A percentile compares a stretch with the other conserved stretches of the same genome.
Conservation (phyloP, 768 basidiomycete genomes). For the Trametes elegans region DNA sequence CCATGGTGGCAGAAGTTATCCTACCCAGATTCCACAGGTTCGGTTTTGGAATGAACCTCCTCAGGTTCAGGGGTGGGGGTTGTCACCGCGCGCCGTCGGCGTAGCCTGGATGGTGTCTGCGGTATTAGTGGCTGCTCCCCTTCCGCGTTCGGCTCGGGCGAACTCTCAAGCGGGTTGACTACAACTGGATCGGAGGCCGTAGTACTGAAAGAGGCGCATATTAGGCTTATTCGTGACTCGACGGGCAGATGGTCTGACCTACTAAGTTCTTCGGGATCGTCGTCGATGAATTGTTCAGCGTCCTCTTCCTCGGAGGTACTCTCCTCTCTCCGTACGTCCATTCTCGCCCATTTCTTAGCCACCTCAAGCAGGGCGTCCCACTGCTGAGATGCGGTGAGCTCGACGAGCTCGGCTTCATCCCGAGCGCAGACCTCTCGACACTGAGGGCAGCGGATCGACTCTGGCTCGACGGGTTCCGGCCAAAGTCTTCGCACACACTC, state of each 20-base stretch:
- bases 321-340: slow-evolving; percentile 36
- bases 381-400: slow-evolving; percentile 39
- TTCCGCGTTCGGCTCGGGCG: slow-evolving; percentile 8
- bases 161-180: slow-evolving; percentile 5
- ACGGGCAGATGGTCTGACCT: background rate
- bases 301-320: slow-evolving; percentile 44
- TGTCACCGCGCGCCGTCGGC: background rate
- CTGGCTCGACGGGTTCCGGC: slow-evolving; percentile 22
- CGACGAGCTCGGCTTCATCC: slow-evolving; percentile 36
- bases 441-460: slow-evolving; percentile 36
- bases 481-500: slow-evolving; percentile 34
- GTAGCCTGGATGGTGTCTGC: background rate
- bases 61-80: background rate
- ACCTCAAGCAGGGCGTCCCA: slow-evolving; percentile 44
- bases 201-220: background rate
- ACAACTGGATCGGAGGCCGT: background rate
- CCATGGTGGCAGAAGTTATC: background rate
- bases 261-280: slow-evolving; percentile 7
- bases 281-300: slow-evolving; percentile 38
- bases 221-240: no score
- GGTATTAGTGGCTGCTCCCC: background rate
- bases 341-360: slow-evolving; percentile 37
- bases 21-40: background rate
- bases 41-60: background rate
- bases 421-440: slow-evolving; percentile 32